phyloP scores from a whole-genome alignment of 352 stramenopile species.

The Sclerospora graminicola region DNA sequence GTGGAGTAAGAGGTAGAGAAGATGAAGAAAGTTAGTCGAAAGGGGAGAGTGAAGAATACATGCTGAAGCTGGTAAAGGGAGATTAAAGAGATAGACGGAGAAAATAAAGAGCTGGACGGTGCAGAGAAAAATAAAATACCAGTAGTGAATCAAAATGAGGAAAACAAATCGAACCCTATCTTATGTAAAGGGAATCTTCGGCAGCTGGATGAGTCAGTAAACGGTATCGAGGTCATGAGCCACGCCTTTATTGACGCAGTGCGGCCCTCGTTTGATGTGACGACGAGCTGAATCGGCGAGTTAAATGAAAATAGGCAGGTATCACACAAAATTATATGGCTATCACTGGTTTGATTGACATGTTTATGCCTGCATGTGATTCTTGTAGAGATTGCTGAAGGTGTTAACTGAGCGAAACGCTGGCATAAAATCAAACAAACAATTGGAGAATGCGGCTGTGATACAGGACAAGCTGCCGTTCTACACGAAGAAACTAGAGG shows the following conservation, averaged over 20 bases:
- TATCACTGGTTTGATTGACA: background rate
- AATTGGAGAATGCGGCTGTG: no score
- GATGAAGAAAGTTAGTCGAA: no score
- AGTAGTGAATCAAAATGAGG: conserved; percentile 1
- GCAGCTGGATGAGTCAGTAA: conserved; percentile 26
- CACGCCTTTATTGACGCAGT: no score
- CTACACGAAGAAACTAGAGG: conserved; percentile 54
- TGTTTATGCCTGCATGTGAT: conserved; percentile 1
- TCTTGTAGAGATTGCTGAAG: conserved; percentile 37
- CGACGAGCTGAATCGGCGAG: conserved; percentile 66
- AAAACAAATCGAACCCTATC: background rate
- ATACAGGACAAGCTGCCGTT: conserved; percentile 60
- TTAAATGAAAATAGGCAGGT: conserved; percentile 35
- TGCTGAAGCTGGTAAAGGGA: conserved; percentile 3
- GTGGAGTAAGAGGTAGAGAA: no score
- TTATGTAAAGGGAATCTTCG: conserved; percentile 22
- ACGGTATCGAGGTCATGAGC: no score
- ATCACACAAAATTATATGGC: background rate
- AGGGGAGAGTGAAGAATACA: no score
- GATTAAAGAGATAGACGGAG: conserved; percentile 7
- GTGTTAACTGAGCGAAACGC: conserved; percentile 38
- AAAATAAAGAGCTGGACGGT: conserved; percentile 4
- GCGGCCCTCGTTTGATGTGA: conserved; percentile 48
- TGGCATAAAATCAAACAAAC: conserved; percentile 34
- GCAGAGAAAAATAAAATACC: conserved; percentile 9